These are phyloP conservation scores for Trypanosoma theileri DNA, from an alignment of 208 protist genomes.

Conservation along the genomic window DNA sequence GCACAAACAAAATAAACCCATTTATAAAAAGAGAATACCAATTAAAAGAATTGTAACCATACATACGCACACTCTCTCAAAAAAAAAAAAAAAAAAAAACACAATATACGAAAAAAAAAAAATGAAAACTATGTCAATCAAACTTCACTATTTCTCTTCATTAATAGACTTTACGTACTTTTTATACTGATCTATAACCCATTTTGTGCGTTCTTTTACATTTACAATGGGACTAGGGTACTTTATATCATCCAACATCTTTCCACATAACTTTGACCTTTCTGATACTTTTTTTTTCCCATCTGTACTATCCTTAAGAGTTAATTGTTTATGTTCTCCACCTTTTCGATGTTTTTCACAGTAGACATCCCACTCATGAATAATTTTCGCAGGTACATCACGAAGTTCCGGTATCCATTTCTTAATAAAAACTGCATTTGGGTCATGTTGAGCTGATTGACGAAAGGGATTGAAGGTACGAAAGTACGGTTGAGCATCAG, in stretches of 20 bases:
- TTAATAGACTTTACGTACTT: slow-evolving; percentile 17
- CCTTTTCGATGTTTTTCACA: slow-evolving; percentile 32
- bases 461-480: slow-evolving; percentile 81
- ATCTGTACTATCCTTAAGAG: too few relatives aligned
- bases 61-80: too few relatives aligned
- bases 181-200: slow-evolving; percentile 54
- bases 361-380: slow-evolving; percentile 71
- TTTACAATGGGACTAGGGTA: slow-evolving; percentile 73
- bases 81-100: too few relatives aligned
- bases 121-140: too few relatives aligned
- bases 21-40: too few relatives aligned
- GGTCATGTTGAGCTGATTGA: slow-evolving; percentile 62
- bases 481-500: slow-evolving; percentile 82
- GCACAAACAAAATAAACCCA: too few relatives aligned
- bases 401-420: slow-evolving; percentile 74
- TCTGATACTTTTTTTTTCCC: slow-evolving; percentile 3
- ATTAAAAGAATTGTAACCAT: too few relatives aligned
- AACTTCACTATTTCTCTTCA: not conserved
- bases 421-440: slow-evolving; percentile 62
- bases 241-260: slow-evolving; percentile 27
- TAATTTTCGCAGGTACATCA: slow-evolving; percentile 45
- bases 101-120: too few relatives aligned
- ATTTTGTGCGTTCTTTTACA: slow-evolving; percentile 44
- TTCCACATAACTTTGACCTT: slow-evolving; percentile 10
- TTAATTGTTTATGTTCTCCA: not conserved